These are phyloP conservation scores for Geosmithia flava DNA, from an alignment of 2,329 filamentous ascomycete genomes.

Conservation along the genomic window DNA sequence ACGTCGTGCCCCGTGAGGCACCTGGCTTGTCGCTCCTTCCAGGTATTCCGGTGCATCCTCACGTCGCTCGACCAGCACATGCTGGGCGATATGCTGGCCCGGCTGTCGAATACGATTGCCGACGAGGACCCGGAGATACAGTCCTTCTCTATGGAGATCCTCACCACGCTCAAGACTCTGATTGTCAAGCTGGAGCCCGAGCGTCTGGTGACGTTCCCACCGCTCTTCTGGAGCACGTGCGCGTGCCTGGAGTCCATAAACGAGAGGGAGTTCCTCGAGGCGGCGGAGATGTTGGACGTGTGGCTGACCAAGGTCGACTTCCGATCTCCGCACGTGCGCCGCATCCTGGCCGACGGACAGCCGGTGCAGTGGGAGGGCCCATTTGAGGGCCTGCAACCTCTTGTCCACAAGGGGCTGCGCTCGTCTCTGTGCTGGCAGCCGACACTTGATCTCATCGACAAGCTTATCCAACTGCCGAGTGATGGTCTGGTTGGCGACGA, in stretches of 20 bases:
- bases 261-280: constrained; percentile 87
- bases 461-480: constrained; percentile 65
- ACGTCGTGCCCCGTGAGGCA: constrained; percentile 94
- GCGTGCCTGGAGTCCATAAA: constrained; percentile 96
- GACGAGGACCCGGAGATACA: constrained; percentile 92
- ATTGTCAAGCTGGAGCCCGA: constrained; percentile 72
- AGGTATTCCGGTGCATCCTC: constrained; percentile 89
- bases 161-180: constrained; percentile 86
- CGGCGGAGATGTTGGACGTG: constrained; percentile 80
- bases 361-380: constrained; percentile 79
- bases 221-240: constrained; percentile 95
- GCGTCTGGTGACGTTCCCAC: constrained; percentile 78
- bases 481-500: constrained; percentile 74
- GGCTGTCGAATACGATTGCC: constrained; percentile 92
- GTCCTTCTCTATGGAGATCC: constrained; percentile 94
- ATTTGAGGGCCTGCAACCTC: constrained; percentile 75
- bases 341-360: constrained; percentile 62
- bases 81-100: constrained; percentile 92
- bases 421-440: constrained; percentile 73
- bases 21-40: constrained; percentile 91
- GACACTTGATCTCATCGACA: constrained; percentile 66
- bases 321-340: constrained; percentile 53
- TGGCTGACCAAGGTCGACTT: constrained; percentile 78
- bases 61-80: constrained; percentile 85
- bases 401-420: constrained; percentile 84